phyloP scores from a whole-genome alignment of 2,329 filamentous ascomycete genomes.

The Microsporum canis region DNA sequence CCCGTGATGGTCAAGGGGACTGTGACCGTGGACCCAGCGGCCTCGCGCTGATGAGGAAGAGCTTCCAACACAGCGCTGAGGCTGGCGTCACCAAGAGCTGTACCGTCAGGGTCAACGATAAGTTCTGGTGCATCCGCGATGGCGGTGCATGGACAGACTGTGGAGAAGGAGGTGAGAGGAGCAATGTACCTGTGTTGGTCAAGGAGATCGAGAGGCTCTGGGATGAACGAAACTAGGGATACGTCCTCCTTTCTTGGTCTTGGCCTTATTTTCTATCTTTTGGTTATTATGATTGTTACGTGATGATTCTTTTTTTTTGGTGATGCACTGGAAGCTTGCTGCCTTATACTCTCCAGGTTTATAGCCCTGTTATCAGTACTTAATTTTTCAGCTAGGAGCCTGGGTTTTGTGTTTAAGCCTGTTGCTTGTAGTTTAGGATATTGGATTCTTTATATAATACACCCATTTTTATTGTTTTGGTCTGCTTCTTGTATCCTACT shows the following conservation, averaged over 20 bases:
- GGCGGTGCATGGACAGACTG: slow-evolving; percentile 70
- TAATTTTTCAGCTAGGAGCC: neutral
- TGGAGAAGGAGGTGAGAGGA: slow-evolving; percentile 48
- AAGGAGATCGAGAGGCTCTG: slow-evolving; percentile 64
- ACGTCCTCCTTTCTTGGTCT: neutral
- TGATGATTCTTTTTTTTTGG: neutral
- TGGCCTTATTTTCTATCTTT: neutral
- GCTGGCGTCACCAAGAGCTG: slow-evolving; percentile 61
- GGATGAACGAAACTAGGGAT: slow-evolving; percentile 22
- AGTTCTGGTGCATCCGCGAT: slow-evolving; percentile 77
- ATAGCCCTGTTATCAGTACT: neutral
- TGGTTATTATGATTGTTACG: neutral
- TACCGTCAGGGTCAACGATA: slow-evolving; percentile 64
- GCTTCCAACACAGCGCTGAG: slow-evolving; percentile 43
- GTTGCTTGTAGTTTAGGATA: neutral
- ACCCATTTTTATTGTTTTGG: neutral
- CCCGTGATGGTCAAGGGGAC: slow-evolving; percentile 43
- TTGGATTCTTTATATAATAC: neutral
- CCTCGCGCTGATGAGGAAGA: slow-evolving; percentile 34
- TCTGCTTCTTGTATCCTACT: neutral
- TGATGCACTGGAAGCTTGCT: neutral
- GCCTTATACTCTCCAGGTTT: neutral
- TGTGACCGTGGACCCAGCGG: slow-evolving; percentile 49
- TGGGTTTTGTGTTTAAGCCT: neutral
- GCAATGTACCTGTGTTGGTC: slow-evolving; percentile 52